Conservation (phyloP, 495 filamentous ascomycete genomes). For the Achaetomiella virescens region DNA sequence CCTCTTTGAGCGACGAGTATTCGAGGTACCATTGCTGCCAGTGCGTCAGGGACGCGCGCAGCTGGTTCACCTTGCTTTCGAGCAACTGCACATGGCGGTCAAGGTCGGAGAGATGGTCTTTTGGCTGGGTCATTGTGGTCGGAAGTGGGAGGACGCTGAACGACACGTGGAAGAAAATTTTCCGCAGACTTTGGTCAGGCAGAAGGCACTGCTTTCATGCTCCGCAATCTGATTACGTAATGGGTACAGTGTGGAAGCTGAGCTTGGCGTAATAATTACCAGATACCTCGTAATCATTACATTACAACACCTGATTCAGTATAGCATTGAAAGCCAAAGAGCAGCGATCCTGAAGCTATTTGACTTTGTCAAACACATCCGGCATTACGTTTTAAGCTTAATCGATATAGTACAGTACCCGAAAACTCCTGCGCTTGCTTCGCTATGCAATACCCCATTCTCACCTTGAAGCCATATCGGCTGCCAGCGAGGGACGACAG, state of each 20-base stretch:
- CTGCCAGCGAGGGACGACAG: background rate
- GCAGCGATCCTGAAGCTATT: too few species aligned
- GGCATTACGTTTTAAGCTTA: too few species aligned
- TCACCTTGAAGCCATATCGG: background rate
- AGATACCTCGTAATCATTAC: too few species aligned
- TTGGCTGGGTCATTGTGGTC: conserved; percentile 26
- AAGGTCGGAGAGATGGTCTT: conserved; percentile 49
- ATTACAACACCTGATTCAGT: too few species aligned
- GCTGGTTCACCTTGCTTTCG: conserved; percentile 66
- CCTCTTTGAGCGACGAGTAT: conserved; percentile 81
- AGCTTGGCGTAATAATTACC: too few species aligned
- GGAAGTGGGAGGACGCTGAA: background rate
- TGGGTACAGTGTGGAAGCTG: background rate
- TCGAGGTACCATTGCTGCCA: conserved; percentile 90
- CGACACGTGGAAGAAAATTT: background rate
- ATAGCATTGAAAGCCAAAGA: too few species aligned
- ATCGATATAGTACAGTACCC: background rate
- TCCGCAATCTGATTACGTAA: background rate
- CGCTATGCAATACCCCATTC: conserved; percentile 8
- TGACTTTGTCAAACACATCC: too few species aligned
- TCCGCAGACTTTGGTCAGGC: background rate
- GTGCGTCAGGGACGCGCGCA: conserved; percentile 69
- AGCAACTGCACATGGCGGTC: conserved; percentile 71
- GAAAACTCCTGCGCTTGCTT: background rate
- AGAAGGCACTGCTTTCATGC: background rate